These are phyloP conservation scores for Lineolata rhizophorae DNA, from an alignment of 495 filamentous ascomycete genomes.

Conservation along the genomic window DNA sequence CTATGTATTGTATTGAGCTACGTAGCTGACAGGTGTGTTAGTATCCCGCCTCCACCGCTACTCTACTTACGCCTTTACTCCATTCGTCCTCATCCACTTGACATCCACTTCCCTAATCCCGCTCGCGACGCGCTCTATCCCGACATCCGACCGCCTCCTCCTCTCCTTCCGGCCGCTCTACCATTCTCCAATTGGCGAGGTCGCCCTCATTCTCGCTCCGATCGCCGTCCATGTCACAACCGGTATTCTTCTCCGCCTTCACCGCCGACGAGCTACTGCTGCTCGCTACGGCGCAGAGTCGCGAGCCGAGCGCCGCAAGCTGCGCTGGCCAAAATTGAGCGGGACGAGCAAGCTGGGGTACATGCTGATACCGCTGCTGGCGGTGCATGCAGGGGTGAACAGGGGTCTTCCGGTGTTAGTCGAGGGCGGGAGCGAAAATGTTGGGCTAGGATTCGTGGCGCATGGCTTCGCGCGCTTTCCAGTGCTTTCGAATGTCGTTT, in stretches of 20 bases:
- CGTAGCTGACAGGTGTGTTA: conserved; percentile 16
- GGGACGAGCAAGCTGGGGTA: conserved; percentile 47
- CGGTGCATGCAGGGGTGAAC: conserved; percentile 48
- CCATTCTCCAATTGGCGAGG: conserved; percentile 50
- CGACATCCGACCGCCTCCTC: conserved; percentile 31
- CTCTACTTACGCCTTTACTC: conserved; percentile 65
- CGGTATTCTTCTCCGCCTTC: conserved; percentile 52
- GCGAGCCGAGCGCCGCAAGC: conserved; percentile 16
- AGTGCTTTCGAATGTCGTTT: conserved; percentile 40
- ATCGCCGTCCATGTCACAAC: conserved; percentile 34
- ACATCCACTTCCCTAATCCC: conserved; percentile 42
- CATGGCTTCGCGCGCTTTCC: conserved; percentile 61
- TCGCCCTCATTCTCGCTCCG: conserved; percentile 37
- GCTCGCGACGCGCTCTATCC: conserved; percentile 31
- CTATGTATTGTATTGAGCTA: conserved; percentile 2
- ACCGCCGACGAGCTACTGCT: conserved; percentile 42
- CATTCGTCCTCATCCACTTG: conserved; percentile 59
- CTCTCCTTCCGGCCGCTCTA: conserved; percentile 51
- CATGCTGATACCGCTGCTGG: conserved; percentile 35
- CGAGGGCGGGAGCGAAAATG: conserved; percentile 63
- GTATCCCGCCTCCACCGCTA: conserved; percentile 67
- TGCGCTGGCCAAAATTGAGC: conserved; percentile 46
- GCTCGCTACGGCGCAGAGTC: conserved; percentile 45
- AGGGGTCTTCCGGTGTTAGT: conserved; percentile 45
- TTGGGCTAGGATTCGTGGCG: conserved; percentile 61